Evolutionary conservation across 768 basidiomycete species (phyloP), one percentile per base, ranked within the genome.

Genomic region (Leccinum longicurvipes): DNA sequence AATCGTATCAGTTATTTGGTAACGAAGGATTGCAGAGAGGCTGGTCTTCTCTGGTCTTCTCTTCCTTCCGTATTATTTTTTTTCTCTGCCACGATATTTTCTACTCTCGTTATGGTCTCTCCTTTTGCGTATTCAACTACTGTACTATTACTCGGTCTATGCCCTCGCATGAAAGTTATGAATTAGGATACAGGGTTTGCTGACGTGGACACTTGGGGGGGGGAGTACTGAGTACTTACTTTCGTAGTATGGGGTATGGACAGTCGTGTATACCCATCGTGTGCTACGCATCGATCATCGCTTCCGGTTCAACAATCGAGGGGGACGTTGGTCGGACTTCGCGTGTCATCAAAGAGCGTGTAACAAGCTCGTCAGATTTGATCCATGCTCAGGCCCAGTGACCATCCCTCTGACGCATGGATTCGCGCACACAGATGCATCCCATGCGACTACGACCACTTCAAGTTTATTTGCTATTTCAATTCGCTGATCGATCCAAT

Each of bases 1-100:
- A 60, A 68, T 66, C 17, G 5, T 47, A 44, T 32, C 55, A 55
- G 63, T 66, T 68, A 57, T 66, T 58, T 45, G 51, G 50, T 59
- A 68, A 63, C 34, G 54, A 57, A 49, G 57, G 55, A 51, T 34
- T 36, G 39, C 29, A 41, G 55, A 36, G 59, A 47, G 53, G 61
- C 66, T n/a, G 67, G 66, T 48, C 42, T 32, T 56, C 54, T 45
- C n/a, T 29, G 24, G 25, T 56, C 54, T 41, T 41, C 19, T 41
- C 19, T 41, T 41, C 51, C 52, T 53, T 55, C 53, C 57, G 29
- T 55, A 29, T 55, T 53, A 28, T 54, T 47, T 29, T 48, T 15
- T 47, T n/a, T 14, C 28, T 21, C 27, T 29, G 9, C 8, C 7
- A 10, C n/a, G 2, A 21, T 32, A n/a, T 21, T 32, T 15, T n/a